Conservation (phyloP, 2,329 filamentous ascomycete genomes). For the Exophiala lecanii-corni region DNA sequence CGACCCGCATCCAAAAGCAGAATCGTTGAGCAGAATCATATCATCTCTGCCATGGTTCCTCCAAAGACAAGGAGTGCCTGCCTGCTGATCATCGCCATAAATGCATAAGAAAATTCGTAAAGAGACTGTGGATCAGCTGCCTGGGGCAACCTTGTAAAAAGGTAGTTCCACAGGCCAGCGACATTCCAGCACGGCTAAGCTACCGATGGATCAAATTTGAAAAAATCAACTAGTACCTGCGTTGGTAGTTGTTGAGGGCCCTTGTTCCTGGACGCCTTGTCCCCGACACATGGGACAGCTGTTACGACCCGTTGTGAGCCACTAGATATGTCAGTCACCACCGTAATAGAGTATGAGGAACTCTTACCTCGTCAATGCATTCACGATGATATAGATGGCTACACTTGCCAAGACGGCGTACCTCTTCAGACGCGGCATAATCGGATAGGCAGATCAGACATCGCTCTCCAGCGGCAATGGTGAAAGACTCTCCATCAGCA, state of each 20-base stretch:
- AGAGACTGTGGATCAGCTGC: too few relatives aligned
- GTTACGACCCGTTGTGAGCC: slow-evolving; percentile 63
- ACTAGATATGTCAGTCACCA: slow-evolving; percentile 39
- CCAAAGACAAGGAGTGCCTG: too few relatives aligned
- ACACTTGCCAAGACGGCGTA: slow-evolving; percentile 58
- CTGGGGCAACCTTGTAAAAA: too few relatives aligned
- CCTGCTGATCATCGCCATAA: too few relatives aligned
- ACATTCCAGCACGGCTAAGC: too few relatives aligned
- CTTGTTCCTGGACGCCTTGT: slow-evolving; percentile 49
- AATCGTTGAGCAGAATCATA: too few relatives aligned
- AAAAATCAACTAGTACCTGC: too few relatives aligned
- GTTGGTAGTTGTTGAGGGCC: neutral
- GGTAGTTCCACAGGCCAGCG: too few relatives aligned
- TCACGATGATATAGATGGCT: slow-evolving; percentile 63
- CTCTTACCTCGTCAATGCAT: slow-evolving; percentile 63
- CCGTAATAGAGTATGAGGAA: neutral
- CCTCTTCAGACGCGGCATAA: slow-evolving; percentile 59
- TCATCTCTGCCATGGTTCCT: too few relatives aligned
- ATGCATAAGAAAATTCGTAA: too few relatives aligned
- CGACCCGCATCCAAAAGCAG: too few relatives aligned
- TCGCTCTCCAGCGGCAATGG: slow-evolving; percentile 44
- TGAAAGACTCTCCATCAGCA: slow-evolving; percentile 31
- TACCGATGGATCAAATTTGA: too few relatives aligned
- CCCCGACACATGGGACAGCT: slow-evolving; percentile 59
- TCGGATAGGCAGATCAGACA: slow-evolving; percentile 65